Conservation (phyloP, 202 grass and related monocot genomes). For the Eragrostis tef region DNA sequence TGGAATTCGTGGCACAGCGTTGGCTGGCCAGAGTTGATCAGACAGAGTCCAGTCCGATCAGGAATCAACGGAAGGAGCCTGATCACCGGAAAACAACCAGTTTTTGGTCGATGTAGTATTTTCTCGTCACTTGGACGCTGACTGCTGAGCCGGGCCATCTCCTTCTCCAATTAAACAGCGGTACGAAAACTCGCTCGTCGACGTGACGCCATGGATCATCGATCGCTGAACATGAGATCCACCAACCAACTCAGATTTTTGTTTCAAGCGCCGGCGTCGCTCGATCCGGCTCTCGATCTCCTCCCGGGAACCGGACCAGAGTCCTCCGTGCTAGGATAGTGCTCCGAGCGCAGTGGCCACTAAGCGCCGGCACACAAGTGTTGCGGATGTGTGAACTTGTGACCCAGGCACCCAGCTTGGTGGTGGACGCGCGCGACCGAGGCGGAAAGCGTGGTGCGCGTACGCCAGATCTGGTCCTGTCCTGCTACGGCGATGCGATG, state of each 20-base stretch:
- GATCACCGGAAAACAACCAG: not conserved
- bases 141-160: too few species aligned
- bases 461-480: not conserved
- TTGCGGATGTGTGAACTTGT: not conserved
- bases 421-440: not conserved
- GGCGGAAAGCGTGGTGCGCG: conserved; percentile 15
- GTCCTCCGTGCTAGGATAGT: not conserved
- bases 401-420: not conserved
- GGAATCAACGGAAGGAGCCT: not conserved
- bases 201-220: not conserved
- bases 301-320: not conserved
- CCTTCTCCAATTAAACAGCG: too few species aligned
- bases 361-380: not conserved
- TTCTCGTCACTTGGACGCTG: not conserved
- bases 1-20: not conserved
- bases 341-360: not conserved
- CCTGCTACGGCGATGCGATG: not conserved
- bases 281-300: not conserved
- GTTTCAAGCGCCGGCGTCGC: not conserved
- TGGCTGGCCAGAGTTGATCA: not conserved
- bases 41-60: not conserved
- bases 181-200: not conserved
- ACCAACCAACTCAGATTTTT: not conserved
- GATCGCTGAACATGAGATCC: not conserved
- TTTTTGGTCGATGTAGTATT: not conserved